phyloP scores from a whole-genome alignment of 441 rosid genomes.

The Adansonia gregorii region DNA sequence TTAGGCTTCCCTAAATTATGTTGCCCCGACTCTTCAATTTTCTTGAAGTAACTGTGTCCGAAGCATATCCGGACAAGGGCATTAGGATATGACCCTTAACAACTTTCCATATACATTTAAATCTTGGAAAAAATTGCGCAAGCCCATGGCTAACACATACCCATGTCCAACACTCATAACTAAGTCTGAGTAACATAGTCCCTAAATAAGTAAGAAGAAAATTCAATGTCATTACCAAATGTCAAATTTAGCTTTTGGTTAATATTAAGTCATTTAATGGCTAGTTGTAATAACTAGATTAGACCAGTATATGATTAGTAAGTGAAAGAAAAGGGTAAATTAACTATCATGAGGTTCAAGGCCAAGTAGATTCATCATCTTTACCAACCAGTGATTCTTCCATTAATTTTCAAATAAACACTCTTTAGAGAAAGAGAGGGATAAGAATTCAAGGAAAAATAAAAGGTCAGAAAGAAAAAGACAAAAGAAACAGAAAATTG shows the following conservation, averaged over 20 bases:
- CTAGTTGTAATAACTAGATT: background rate
- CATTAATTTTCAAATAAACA: background rate
- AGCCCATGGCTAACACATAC: too few species aligned
- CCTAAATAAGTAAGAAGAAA: background rate
- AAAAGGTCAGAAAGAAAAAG: background rate
- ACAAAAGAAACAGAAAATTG: background rate
- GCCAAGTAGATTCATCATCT: background rate
- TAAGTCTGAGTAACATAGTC: too few species aligned
- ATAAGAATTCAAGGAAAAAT: background rate
- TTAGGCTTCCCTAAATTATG: background rate
- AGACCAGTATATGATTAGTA: background rate
- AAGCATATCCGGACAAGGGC: too few species aligned
- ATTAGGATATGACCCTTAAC: too few species aligned
- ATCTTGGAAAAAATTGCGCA: too few species aligned
- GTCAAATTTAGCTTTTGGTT: slow-evolving; percentile 5
- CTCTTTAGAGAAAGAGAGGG: background rate
- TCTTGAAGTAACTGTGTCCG: too few species aligned
- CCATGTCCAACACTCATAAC: too few species aligned
- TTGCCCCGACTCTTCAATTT: too few species aligned
- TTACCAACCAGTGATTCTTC: background rate
- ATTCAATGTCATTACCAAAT: background rate
- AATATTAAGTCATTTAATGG: background rate
- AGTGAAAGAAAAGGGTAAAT: background rate
- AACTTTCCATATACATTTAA: too few species aligned
- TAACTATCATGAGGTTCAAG: background rate